phyloP scores from a whole-genome alignment of 2,329 filamentous ascomycete genomes.

The Zalaria sp. region DNA sequence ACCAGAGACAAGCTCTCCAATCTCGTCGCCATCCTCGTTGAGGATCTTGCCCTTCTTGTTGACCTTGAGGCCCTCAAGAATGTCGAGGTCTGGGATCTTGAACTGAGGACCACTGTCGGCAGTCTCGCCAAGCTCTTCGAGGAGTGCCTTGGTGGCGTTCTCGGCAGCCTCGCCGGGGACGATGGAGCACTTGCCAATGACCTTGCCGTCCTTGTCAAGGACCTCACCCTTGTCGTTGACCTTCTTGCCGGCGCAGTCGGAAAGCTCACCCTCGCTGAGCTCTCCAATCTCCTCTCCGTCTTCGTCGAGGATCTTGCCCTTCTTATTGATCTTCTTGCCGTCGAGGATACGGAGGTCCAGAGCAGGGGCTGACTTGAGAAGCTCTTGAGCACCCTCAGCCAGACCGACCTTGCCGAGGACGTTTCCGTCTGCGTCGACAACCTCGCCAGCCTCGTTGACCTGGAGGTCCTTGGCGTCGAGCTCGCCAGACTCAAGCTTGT shows the following conservation, averaged over 20 bases:
- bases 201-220: conserved; percentile 34
- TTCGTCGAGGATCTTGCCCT: conserved; percentile 37
- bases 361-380: conserved; percentile 26
- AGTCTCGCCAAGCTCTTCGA: conserved; percentile 32
- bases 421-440: conserved; percentile 36
- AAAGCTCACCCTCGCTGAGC: conserved; percentile 31
- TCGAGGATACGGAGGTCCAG: conserved; percentile 34
- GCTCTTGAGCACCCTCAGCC: conserved; percentile 33
- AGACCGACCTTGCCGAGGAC: conserved; percentile 36
- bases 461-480: conserved; percentile 32
- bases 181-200: conserved; percentile 34
- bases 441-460: conserved; percentile 36
- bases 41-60: conserved; percentile 43
- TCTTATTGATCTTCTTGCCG: conserved; percentile 43
- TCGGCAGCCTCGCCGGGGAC: conserved; percentile 36
- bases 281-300: conserved; percentile 38
- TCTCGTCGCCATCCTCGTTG: conserved; percentile 38
- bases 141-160: conserved; percentile 32
- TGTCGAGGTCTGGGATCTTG: conserved; percentile 29
- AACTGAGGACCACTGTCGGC: conserved; percentile 19
- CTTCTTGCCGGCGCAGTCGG: conserved; percentile 31
- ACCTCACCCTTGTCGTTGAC: conserved; percentile 38
- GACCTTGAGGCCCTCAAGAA: conserved; percentile 39
- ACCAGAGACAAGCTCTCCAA: conserved; percentile 41
- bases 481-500: conserved; percentile 22